Evolutionary conservation across 192 early-diverging fungal species (phyloP), one percentile per base, ranked within the genome.

Genomic region (Globomyces pollinis-pini): DNA sequence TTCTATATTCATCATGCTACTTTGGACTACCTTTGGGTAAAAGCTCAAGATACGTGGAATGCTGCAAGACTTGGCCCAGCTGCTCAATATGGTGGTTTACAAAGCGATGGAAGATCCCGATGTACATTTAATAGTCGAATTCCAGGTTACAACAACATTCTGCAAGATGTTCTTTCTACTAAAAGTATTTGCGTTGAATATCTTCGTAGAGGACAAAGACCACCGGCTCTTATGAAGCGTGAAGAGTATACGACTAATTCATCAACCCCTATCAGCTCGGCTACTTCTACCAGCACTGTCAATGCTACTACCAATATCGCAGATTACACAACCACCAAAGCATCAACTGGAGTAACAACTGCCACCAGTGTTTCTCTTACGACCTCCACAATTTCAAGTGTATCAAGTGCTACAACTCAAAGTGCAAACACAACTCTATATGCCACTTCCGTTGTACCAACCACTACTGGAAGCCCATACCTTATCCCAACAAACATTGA

Each of bases 1-100:
- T 65, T 65, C 30, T 65, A 60, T 45, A 15, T 57, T 47, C 64
- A 65, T 28, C 62, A 64, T 41, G 62, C 36, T 23, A 32, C 35
- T 29, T 34, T 47, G 11, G 62, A 64, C 38, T 30, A 24, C 7
- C 15, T 64, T 0, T 64, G 62, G 62, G 29, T 33, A n/a, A 28
- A 55, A 5, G 53, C 53, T 21, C 53, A 55, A 35, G 26, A 13
- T 6, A 4, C 31, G 7, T 55, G 53, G 53, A 9, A 18, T 12
- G 20, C 4, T 18, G 24, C 16, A 2, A 24, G 6, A 8, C 13
- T 18, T 49, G 45, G 45, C 7, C 5, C 28, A 12, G 7, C 12
- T 4, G 45, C 24, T 26, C 16, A 49, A 4, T 18, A 8, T 23
- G 23, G 45, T 49, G 45, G 45, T 16, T 4, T 15, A 9, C 16